These are phyloP conservation scores for Cryphonectria parasitica DNA, from an alignment of 2,329 filamentous ascomycete species.

Conservation along the genomic window DNA sequence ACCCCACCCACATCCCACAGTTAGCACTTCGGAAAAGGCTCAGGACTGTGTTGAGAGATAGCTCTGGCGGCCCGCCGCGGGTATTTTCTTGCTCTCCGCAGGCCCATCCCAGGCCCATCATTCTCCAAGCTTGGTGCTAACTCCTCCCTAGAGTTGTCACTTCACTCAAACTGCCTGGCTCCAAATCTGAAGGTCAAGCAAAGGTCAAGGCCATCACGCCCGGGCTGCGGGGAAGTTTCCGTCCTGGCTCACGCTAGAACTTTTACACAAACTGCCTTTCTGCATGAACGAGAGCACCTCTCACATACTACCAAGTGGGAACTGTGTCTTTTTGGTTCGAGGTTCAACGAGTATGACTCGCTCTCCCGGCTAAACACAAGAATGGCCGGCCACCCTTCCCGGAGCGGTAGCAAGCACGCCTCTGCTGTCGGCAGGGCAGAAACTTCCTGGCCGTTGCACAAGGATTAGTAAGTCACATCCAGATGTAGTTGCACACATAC, in stretches of 20 bases:
- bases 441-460: conserved; percentile 14
- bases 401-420: conserved; percentile 13
- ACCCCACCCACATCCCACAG: background rate
- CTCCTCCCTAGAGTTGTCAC: conserved; percentile 54
- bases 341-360: conserved; percentile 42
- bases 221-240: conserved; percentile 57
- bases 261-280: conserved; percentile 54
- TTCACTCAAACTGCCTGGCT: conserved; percentile 48
- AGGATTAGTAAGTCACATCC: conserved; percentile 4
- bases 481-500: background rate
- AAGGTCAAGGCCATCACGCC: conserved; percentile 47
- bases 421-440: conserved; percentile 5
- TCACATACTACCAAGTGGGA: conserved; percentile 47
- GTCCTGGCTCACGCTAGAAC: conserved; percentile 65
- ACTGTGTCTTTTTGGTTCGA: conserved; percentile 49
- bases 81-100: conserved; percentile 32
- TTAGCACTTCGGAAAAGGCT: background rate
- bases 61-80: conserved; percentile 25
- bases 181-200: conserved; percentile 48
- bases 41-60: conserved; percentile 29
- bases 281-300: conserved; percentile 61
- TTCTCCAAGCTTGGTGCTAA: conserved; percentile 51
- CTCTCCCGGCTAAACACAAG: conserved; percentile 43
- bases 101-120: conserved; percentile 41
- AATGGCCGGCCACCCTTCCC: conserved; percentile 35